A percentile compares a stretch with the other conserved stretches of the same genome.
These are phyloP conservation scores for Marasmius sp. DNA, from an alignment of 1,284 basidiomycete genomes.

Conservation along the genomic window DNA sequence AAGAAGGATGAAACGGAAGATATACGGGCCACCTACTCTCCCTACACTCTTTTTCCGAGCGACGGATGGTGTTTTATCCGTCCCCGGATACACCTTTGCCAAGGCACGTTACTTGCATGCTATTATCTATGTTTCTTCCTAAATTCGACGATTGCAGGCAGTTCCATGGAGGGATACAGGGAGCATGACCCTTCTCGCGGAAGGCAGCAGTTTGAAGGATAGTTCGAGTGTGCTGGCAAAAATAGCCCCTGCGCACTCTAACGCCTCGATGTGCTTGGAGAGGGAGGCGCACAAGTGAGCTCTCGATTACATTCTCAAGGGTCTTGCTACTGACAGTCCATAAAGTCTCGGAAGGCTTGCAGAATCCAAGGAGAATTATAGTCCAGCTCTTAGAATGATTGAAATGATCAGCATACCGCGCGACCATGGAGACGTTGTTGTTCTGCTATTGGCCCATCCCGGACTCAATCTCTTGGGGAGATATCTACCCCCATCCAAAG, in stretches of 20 bases:
- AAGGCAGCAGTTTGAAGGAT: slow-evolving; percentile 69
- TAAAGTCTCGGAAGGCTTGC: slow-evolving; percentile 55
- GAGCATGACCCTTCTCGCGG: slow-evolving; percentile 63
- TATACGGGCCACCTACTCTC: slow-evolving; percentile 43
- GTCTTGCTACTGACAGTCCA: not conserved
- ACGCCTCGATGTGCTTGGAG: slow-evolving; percentile 69
- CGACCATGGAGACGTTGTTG: slow-evolving; percentile 62
- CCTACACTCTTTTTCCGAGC: slow-evolving; percentile 44
- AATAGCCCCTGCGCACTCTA: slow-evolving; percentile 67
- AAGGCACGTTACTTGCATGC: slow-evolving; percentile 39
- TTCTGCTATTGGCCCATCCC: slow-evolving; percentile 64
- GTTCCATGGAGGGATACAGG: slow-evolving; percentile 69
- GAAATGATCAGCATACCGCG: slow-evolving; percentile 66
- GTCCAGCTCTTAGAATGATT: slow-evolving; percentile 54
- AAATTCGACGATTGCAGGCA: slow-evolving; percentile 38
- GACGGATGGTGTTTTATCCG: slow-evolving; percentile 56
- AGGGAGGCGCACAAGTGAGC: slow-evolving; percentile 69
- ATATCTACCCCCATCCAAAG: slow-evolving; percentile 64
- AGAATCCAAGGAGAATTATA: slow-evolving; percentile 49
- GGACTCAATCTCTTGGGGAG: slow-evolving; percentile 65
- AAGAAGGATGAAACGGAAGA: slow-evolving; percentile 40
- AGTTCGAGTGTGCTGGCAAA: slow-evolving; percentile 67
- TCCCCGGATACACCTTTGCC: slow-evolving; percentile 70
- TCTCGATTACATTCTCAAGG: not conserved
- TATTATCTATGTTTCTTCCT: not conserved